Base-by-base conservation (phyloP, 2,329 filamentous ascomycete species). In the Penicillium sp. region DNA sequence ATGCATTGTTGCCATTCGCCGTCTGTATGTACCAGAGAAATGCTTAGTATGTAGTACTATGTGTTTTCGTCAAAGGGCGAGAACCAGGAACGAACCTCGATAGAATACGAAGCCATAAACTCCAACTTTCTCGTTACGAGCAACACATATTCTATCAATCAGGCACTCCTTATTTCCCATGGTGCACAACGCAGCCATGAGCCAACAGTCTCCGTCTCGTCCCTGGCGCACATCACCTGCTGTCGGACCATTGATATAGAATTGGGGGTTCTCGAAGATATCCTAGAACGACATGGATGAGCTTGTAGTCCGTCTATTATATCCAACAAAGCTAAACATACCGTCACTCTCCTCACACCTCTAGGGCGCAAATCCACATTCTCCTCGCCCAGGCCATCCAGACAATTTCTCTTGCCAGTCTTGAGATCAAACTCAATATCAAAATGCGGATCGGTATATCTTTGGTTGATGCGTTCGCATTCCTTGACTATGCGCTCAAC, bases 1-100 rank as follows among this genome's bases (percentile, higher is more conserved):
- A 96, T 92, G 57, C 89, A 91, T 64, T 91, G 91, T 56, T 93
- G 89, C 91, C 91, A 96, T 72, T 94, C 90, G 53, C 91, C 91
- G 63, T 93, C 90, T 83, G 62, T 48, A 51, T 16, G 42, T 21
- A 8, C 40, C 16, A 45, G 12, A 35, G 14, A 47, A 20, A 23
- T 24, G 42, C 21, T 45, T 60, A 43, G 23, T 52, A 24, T 6
- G 53, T 14, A 52, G 5, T 5, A 28, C 26, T 28, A 20, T 35
- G 35, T n/a, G 14, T 21, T 7, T 35, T 33, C 20, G n/a, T 23
- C 20, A 28, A 18, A 5, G 8, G 5, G 28, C 11, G 5, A 11
- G 40, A 20, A 28, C 35, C 35, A 14, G 33, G 20, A 21, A 26
- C 70, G 61, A 71, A 79, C 82, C 83, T 62, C 89, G 82, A 71